Conservation (phyloP, 306 rosid genomes). For the Hippophae tibetana region DNA sequence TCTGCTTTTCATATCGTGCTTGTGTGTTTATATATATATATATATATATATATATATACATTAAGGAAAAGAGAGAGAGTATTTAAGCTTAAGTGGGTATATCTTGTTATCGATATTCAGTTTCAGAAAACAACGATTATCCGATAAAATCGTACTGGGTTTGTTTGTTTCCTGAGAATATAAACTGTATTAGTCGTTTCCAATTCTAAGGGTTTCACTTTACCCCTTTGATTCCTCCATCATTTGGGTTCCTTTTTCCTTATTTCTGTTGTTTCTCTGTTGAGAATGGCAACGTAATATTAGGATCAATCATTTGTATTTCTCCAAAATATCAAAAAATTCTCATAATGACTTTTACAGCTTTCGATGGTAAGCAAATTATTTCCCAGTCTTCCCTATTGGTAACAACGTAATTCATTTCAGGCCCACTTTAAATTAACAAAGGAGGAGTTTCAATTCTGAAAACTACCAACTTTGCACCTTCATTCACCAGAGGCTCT, state of each 20-base stretch:
- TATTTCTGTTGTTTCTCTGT: not conserved
- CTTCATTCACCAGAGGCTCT: conserved; percentile 14
- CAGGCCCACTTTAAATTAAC: not conserved
- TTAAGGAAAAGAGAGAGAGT: conserved; percentile 5
- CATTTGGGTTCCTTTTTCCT: not conserved
- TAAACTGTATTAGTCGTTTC: conserved; percentile 14
- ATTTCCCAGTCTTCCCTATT: too few relatives aligned
- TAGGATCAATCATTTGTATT: not conserved
- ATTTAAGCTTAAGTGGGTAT: conserved; percentile 9
- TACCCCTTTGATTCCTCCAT: not conserved
- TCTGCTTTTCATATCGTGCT: conserved; percentile 6
- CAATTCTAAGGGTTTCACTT: not conserved
- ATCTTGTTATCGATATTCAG: conserved; percentile 32
- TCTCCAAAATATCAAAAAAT: not conserved
- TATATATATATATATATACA: not conserved
- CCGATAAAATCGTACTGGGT: conserved; percentile 26
- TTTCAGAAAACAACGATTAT: conserved; percentile 29
- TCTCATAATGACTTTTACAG: not conserved
- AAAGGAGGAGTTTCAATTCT: not conserved
- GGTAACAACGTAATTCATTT: too few relatives aligned
- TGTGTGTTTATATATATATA: not conserved
- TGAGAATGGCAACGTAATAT: not conserved
- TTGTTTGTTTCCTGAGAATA: conserved; percentile 37
- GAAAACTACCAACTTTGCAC: not conserved
- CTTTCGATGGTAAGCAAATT: not conserved